phyloP scores from a whole-genome alignment of 2,329 filamentous ascomycete genomes.

The Stemphylium beticola region DNA sequence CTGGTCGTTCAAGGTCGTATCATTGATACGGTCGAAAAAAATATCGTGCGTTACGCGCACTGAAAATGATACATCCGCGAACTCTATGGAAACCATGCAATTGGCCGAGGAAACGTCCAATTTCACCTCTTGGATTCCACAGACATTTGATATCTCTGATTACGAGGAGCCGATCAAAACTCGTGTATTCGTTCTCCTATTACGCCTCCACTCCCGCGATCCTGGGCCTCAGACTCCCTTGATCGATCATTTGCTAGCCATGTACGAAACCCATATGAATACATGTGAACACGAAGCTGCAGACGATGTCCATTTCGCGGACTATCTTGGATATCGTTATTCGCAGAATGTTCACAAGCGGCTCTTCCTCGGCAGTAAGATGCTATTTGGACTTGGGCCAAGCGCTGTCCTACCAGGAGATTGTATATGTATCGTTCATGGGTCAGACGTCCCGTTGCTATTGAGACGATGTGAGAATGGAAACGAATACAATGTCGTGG shows the following conservation, averaged over 20 bases:
- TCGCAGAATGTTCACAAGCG: neutral
- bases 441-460: constrained; percentile 1
- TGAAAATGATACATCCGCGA: no score
- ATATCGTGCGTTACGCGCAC: no score
- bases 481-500: neutral
- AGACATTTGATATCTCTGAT: no score
- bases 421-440: constrained; percentile 5
- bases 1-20: no score
- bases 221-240: neutral
- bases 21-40: no score
- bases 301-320: neutral
- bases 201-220: no score
- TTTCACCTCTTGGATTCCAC: no score
- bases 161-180: no score
- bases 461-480: neutral
- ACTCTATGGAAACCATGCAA: no score
- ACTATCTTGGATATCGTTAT: neutral
- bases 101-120: no score
- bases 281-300: neutral
- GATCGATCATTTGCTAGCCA: neutral
- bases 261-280: no score
- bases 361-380: neutral
- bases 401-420: neutral
- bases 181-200: no score
- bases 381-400: neutral